Conservation (phyloP, 2,329 filamentous ascomycete species). For the Dactylonectria macrodidyma region DNA sequence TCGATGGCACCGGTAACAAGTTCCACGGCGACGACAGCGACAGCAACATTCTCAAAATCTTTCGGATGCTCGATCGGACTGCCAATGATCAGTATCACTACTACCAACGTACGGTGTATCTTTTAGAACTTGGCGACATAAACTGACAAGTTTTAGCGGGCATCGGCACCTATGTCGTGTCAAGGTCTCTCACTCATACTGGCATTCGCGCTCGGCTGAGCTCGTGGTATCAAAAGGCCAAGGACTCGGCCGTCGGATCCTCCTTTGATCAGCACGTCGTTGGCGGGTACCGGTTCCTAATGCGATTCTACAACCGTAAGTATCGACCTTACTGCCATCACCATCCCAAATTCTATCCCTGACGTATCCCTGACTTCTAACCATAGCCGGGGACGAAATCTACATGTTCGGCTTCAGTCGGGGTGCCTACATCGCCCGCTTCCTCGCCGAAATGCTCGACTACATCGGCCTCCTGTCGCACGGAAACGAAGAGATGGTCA, state of each 20-base stretch:
- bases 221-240: slow-evolving; percentile 80
- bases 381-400: slow-evolving; percentile 69
- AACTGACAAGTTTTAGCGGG: slow-evolving; percentile 62
- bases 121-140: background rate
- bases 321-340: no score
- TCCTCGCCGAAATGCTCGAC: slow-evolving; percentile 88
- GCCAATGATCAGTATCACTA: slow-evolving; percentile 75
- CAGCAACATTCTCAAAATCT: slow-evolving; percentile 79
- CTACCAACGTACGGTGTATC: slow-evolving; percentile 68
- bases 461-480: slow-evolving; percentile 84
- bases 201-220: slow-evolving; percentile 69
- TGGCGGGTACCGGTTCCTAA: slow-evolving; percentile 84
- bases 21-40: slow-evolving; percentile 75
- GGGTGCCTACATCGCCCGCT: slow-evolving; percentile 81
- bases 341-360: no score
- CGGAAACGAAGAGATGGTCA: slow-evolving; percentile 88
- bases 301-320: slow-evolving; percentile 75
- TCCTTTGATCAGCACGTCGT: slow-evolving; percentile 89
- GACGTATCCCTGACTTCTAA: no score
- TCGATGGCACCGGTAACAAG: slow-evolving; percentile 76
- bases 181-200: slow-evolving; percentile 71
- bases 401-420: slow-evolving; percentile 83
- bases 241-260: slow-evolving; percentile 84
- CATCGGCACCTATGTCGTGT: slow-evolving; percentile 81
- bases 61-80: slow-evolving; percentile 77